Evolutionary conservation across 2,329 filamentous ascomycete genomes (phyloP).

Genomic region (Pseudogymnoascus sp.): DNA sequence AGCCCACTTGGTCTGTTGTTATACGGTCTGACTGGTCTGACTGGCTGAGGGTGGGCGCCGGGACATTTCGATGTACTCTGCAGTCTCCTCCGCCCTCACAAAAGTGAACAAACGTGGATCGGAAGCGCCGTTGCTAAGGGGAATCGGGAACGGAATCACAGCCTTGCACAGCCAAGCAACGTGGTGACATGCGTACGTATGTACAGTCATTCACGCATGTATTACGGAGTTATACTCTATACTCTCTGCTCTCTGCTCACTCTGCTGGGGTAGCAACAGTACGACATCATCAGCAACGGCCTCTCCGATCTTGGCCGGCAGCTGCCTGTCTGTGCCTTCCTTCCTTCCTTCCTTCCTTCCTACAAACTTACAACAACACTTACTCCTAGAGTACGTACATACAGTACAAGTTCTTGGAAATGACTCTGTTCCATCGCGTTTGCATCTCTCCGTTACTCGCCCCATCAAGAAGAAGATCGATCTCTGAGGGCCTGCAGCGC

Average conservation of each 20-base stretch:
- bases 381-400: neutral
- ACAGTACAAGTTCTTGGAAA: neutral
- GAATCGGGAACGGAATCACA: neutral
- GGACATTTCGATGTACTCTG: constrained; percentile 4
- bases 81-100: neutral
- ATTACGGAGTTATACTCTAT: neutral
- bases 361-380: neutral
- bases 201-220: neutral
- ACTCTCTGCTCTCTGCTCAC: neutral
- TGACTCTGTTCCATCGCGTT: constrained; percentile 1
- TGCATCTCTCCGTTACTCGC: neutral
- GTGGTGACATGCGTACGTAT: neutral
- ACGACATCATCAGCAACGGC: neutral
- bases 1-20: neutral
- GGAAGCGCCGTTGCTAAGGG: constrained; percentile 1
- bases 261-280: neutral
- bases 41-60: neutral
- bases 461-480: neutral
- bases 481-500: neutral
- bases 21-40: neutral
- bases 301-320: neutral
- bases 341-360: neutral
- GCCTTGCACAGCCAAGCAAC: constrained; percentile 4
- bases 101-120: neutral
- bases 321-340: neutral